These are phyloP conservation scores for Selaginella moellendorffii DNA, from an alignment of 75 land plant genomes.

Conservation along the genomic window DNA sequence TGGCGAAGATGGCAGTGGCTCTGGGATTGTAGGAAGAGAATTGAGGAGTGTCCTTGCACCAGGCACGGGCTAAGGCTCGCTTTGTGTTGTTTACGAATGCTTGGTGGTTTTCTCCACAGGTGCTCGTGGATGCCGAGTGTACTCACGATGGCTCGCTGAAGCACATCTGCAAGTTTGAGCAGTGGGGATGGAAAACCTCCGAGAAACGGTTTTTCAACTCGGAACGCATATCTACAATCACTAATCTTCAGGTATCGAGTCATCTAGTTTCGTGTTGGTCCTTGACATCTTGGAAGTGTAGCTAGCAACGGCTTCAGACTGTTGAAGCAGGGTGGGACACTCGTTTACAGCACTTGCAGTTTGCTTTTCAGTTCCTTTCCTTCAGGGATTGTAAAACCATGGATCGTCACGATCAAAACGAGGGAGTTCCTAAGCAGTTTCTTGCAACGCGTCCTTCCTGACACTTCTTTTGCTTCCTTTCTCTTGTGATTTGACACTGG, in stretches of 20 bases:
- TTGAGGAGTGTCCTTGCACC: conserved; percentile 27
- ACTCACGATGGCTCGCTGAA: conserved; percentile 97
- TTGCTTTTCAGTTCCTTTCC: not conserved
- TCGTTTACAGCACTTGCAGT: conserved; percentile 98
- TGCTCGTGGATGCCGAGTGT: conserved; percentile 96
- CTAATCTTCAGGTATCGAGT: conserved; percentile 53
- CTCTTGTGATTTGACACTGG: not conserved
- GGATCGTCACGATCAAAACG: conserved; percentile 59
- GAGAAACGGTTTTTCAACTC: conserved; percentile 69
- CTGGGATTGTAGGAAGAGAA: conserved; percentile 67
- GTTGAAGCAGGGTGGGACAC: conserved; percentile 65
- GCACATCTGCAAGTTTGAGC: conserved; percentile 79
- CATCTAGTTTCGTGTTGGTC: too few relatives aligned
- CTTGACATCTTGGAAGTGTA: conserved; percentile 22
- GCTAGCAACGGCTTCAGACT: conserved; percentile 80
- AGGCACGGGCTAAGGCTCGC: not conserved
- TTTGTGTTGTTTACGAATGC: too few relatives aligned
- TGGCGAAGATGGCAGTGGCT: conserved; percentile 44
- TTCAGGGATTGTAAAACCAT: not conserved
- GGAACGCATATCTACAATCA: conserved; percentile 56
- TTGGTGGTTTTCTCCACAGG: conserved; percentile 30
- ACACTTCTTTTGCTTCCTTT: not conserved
- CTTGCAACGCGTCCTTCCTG: conserved; percentile 39
- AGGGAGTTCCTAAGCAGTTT: conserved; percentile 65
- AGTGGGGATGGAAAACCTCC: conserved; percentile 93